Conservation (phyloP, 495 filamentous ascomycete genomes). For the Penicillium lagena region DNA sequence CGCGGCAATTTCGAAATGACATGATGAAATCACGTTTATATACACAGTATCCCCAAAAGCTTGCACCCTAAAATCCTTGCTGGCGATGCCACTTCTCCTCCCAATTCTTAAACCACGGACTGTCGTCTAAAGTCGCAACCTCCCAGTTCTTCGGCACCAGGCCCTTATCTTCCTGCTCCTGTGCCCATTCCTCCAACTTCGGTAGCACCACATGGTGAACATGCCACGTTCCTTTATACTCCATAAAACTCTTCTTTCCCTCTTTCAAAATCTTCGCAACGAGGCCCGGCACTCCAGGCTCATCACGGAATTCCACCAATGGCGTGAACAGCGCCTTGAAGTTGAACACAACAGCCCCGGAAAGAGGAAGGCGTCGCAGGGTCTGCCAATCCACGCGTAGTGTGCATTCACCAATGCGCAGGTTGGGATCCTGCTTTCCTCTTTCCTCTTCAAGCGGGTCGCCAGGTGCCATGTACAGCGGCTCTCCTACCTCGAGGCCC, state of each 20-base stretch:
- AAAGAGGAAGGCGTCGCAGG: conserved; percentile 71
- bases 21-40: no score
- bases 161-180: conserved; percentile 64
- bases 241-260: conserved; percentile 69
- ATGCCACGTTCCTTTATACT: conserved; percentile 85
- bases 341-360: conserved; percentile 75
- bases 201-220: conserved; percentile 71
- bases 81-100: conserved; percentile 73
- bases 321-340: conserved; percentile 89
- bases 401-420: conserved; percentile 55
- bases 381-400: conserved; percentile 95
- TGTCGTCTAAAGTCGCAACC: conserved; percentile 69
- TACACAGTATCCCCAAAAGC: background rate
- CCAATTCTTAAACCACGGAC: conserved; percentile 79
- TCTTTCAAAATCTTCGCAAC: conserved; percentile 61
- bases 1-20: no score
- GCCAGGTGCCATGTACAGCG: conserved; percentile 74
- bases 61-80: conserved; percentile 55
- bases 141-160: conserved; percentile 61
- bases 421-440: conserved; percentile 44
- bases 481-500: conserved; percentile 72
- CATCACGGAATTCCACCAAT: conserved; percentile 62
- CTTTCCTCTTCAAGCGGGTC: conserved; percentile 59
- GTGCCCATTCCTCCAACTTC: conserved; percentile 56
- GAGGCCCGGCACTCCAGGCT: conserved; percentile 67